Conservation (phyloP, 2,329 filamentous ascomycete species). For the Trichoderma atroviride region DNA sequence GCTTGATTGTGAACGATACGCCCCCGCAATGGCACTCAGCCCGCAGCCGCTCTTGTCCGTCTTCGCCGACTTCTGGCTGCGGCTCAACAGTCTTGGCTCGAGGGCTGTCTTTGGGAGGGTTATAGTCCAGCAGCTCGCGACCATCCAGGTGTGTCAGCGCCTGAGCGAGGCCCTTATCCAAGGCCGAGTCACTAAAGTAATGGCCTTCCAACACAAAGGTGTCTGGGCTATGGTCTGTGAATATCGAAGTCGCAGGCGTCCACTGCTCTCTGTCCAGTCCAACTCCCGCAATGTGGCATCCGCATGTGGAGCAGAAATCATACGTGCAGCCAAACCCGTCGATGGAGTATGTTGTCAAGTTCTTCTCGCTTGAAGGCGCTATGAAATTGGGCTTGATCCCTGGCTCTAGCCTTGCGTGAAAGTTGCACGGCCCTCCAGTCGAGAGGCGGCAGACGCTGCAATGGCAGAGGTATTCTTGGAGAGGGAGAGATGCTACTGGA, state of each 20-base stretch:
- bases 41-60: slow-evolving; percentile 45
- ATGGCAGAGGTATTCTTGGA: slow-evolving; percentile 49
- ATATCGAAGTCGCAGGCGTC: slow-evolving; percentile 46
- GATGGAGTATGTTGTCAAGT: slow-evolving; percentile 44
- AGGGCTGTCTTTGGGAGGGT: slow-evolving; percentile 39
- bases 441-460: slow-evolving; percentile 50
- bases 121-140: slow-evolving; percentile 39
- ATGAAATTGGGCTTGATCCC: slow-evolving; percentile 45
- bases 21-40: slow-evolving; percentile 52
- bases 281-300: slow-evolving; percentile 48
- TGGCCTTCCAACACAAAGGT: slow-evolving; percentile 43
- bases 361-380: slow-evolving; percentile 42
- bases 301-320: slow-evolving; percentile 51
- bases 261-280: slow-evolving; percentile 40
- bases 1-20: slow-evolving; percentile 49
- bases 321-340: slow-evolving; percentile 37
- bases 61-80: slow-evolving; percentile 37
- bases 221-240: slow-evolving; percentile 41
- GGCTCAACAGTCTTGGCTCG: slow-evolving; percentile 35
- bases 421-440: slow-evolving; percentile 47
- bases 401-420: slow-evolving; percentile 44
- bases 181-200: slow-evolving; percentile 42
- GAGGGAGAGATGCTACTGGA: slow-evolving; percentile 43
- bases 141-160: slow-evolving; percentile 41
- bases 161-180: slow-evolving; percentile 42